These are phyloP conservation scores for Sanguinoderma infundibulare DNA, from an alignment of 1,284 basidiomycete species.

Conservation along the genomic window DNA sequence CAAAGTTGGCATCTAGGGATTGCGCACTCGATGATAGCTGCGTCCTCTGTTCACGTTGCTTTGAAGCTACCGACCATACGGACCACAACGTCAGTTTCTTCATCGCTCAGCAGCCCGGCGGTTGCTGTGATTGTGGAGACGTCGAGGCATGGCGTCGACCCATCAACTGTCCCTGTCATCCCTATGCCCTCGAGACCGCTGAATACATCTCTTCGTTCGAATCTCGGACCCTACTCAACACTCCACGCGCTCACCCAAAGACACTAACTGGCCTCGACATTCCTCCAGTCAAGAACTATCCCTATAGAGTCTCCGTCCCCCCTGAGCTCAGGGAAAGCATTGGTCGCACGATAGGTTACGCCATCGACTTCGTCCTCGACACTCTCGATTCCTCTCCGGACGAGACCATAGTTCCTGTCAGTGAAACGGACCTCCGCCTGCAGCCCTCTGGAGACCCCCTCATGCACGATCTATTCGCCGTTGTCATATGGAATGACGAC, in stretches of 20 bases:
- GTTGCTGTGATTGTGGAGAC: conserved; percentile 94
- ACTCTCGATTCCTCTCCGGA: conserved; percentile 87
- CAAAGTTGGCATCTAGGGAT: conserved; percentile 51
- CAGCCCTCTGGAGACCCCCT: conserved; percentile 77
- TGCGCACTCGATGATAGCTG: conserved; percentile 89
- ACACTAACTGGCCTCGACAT: conserved; percentile 49
- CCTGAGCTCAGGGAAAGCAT: conserved; percentile 75
- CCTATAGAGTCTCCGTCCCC: conserved; percentile 58
- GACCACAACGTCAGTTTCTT: conserved; percentile 92
- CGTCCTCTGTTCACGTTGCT: conserved; percentile 88
- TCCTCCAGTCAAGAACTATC: conserved; percentile 62
- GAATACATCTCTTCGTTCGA: conserved; percentile 34
- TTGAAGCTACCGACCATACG: conserved; percentile 81
- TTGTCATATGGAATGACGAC: conserved; percentile 97
- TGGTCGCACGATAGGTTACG: conserved; percentile 74
- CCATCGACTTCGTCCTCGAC: conserved; percentile 85
- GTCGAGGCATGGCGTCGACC: conserved; percentile 79
- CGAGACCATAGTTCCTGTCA: conserved; percentile 71
- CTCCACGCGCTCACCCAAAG: conserved; percentile 39
- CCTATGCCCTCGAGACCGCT: conserved; percentile 35
- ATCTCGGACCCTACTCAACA: conserved; percentile 32
- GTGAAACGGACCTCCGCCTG: conserved; percentile 71
- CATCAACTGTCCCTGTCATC: conserved; percentile 76
- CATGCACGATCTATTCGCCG: conserved; percentile 78
- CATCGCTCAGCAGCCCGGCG: conserved; percentile 87